These are phyloP conservation scores for Acanthamoeba healyi DNA, from an alignment of 208 protist species.

Conservation along the genomic window DNA sequence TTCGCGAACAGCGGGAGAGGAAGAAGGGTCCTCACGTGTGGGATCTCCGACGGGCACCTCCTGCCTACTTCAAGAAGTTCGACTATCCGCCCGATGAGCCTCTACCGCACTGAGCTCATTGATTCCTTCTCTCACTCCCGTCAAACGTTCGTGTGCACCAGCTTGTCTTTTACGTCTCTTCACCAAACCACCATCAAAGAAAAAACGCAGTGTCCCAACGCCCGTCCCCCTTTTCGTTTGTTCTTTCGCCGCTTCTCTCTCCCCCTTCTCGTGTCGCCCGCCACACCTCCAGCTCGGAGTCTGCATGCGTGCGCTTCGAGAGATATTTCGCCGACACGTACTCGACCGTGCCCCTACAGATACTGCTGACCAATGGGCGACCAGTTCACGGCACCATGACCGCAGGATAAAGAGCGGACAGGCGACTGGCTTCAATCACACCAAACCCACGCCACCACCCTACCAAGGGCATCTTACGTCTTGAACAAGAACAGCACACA, in stretches of 20 bases:
- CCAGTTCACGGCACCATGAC: not conserved
- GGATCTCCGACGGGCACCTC: not conserved
- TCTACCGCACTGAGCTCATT: not conserved
- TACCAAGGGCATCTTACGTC: no score
- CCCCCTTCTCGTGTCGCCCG: no score
- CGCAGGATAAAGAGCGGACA: not conserved
- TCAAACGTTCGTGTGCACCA: not conserved
- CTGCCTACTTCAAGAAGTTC: slow-evolving; percentile 63
- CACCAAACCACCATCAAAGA: no score
- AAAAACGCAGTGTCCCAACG: no score
- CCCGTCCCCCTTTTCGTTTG: not conserved
- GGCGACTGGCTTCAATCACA: not conserved
- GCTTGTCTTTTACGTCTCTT: not conserved
- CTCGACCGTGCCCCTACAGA: not conserved
- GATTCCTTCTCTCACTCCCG: no score
- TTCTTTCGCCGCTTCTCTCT: not conserved
- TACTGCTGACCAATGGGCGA: not conserved
- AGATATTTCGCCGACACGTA: not conserved
- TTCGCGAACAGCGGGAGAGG: not conserved
- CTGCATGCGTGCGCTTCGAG: not conserved
- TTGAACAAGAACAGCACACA: not conserved
- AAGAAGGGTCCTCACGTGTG: slow-evolving; percentile 51
- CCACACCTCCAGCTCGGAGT: not conserved
- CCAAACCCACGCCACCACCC: no score
- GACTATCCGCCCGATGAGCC: slow-evolving; percentile 31